phyloP scores from a whole-genome alignment of 1,139 yeast species.

The Protomyces pachydermus region DNA sequence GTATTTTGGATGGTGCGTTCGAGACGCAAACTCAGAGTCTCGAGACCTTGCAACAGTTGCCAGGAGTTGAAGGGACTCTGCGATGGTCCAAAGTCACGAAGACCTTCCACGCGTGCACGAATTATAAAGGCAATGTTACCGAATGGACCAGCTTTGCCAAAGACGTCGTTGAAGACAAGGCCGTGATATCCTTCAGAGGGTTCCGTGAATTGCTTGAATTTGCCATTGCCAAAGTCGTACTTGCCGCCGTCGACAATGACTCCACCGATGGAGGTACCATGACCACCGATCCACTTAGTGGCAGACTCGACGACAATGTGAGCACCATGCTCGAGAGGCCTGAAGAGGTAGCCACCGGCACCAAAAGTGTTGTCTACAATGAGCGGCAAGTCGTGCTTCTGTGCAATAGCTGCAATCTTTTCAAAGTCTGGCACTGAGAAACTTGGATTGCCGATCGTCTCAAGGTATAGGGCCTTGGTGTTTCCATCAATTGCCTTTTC shows the following conservation, averaged over 20 bases:
- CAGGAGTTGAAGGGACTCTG: constrained; percentile 79
- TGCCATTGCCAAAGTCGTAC: constrained; percentile 83
- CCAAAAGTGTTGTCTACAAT: constrained; percentile 80
- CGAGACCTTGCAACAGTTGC: constrained; percentile 82
- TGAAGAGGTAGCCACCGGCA: constrained; percentile 48
- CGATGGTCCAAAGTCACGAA: constrained; percentile 42
- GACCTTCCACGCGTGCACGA: constrained; percentile 58
- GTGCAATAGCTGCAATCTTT: constrained; percentile 57
- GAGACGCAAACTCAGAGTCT: constrained; percentile 85
- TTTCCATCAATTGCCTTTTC: constrained; percentile 58
- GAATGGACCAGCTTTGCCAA: constrained; percentile 47
- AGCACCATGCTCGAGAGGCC: constrained; percentile 84
- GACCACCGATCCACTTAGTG: constrained; percentile 98
- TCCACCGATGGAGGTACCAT: constrained; percentile 94
- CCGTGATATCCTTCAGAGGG: constrained; percentile 96
- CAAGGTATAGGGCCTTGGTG: constrained; percentile 86
- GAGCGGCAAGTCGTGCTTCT: constrained; percentile 81
- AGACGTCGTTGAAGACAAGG: constrained; percentile 68
- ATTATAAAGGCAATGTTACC: constrained; percentile 66
- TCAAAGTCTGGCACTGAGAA: constrained; percentile 56
- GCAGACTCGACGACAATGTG: constrained; percentile 85
- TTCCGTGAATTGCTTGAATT: constrained; percentile 81
- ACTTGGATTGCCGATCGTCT: constrained; percentile 90
- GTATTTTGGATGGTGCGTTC: constrained; percentile 88
- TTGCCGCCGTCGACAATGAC: constrained; percentile 83